These are phyloP conservation scores for Tylopilus felleus DNA, from an alignment of 768 basidiomycete species.

Conservation along the genomic window DNA sequence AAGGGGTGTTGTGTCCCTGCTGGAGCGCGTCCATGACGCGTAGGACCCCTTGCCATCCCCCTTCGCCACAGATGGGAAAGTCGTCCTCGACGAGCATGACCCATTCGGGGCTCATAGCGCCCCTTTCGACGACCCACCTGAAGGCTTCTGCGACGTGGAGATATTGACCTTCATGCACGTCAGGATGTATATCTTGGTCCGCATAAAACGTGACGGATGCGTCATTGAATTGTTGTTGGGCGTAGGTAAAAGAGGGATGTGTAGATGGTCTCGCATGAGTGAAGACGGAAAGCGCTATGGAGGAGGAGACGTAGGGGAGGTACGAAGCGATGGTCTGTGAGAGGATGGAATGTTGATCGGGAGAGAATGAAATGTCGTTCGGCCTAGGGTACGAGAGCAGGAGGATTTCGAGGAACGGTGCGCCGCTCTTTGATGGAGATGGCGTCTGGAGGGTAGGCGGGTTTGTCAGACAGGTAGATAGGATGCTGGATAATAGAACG, in stretches of 20 bases:
- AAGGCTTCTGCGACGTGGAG: conserved; percentile 42
- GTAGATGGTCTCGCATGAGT: conserved; percentile 29
- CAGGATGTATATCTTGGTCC: conserved; percentile 31
- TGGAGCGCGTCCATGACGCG: conserved; percentile 34
- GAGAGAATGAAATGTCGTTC: conserved; percentile 24
- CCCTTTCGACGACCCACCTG: conserved; percentile 30
- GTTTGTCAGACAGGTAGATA: conserved; percentile 2
- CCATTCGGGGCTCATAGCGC: conserved; percentile 34
- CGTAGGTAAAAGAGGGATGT: conserved; percentile 33
- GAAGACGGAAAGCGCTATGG: conserved; percentile 36
- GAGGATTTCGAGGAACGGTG: conserved; percentile 39
- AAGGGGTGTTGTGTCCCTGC: conserved; percentile 10
- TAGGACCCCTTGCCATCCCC: conserved; percentile 34
- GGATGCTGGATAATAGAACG: conserved; percentile 2
- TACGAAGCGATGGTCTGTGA: conserved; percentile 37
- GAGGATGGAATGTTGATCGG: conserved; percentile 26
- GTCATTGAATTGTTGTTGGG: conserved; percentile 25
- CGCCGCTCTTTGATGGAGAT: conserved; percentile 17
- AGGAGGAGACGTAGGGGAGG: conserved; percentile 31
- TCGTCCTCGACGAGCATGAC: conserved; percentile 45
- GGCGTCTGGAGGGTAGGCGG: conserved; percentile 2
- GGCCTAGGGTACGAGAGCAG: conserved; percentile 40
- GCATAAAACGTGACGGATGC: conserved; percentile 20
- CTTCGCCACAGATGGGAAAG: conserved; percentile 39
- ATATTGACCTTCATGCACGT: conserved; percentile 32